Evolutionary conservation across 2,329 filamentous ascomycete genomes (phyloP).

Genomic region (Fusarium papillatum): DNA sequence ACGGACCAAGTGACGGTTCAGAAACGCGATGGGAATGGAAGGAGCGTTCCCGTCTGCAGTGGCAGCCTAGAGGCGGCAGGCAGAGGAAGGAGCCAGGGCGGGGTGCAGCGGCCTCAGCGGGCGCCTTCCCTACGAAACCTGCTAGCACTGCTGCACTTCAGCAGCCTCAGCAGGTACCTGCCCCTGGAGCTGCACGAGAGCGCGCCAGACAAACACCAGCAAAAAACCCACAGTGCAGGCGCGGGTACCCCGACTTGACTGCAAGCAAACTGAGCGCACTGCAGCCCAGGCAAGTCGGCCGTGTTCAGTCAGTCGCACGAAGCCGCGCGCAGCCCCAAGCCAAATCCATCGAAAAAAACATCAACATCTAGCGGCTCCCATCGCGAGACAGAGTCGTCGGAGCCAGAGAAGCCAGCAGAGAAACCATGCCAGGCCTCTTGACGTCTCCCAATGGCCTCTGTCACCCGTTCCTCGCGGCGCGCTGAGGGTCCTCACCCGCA

Average conservation of each 20-base stretch:
- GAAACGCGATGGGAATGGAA: background rate
- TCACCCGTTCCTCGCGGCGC: slow-evolving; percentile 65
- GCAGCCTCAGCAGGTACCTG: slow-evolving; percentile 15
- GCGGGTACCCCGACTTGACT: slow-evolving; percentile 23
- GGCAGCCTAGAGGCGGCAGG: background rate
- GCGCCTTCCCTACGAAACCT: slow-evolving; percentile 14
- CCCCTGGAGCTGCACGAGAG: slow-evolving; percentile 20
- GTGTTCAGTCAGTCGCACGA: slow-evolving; percentile 40
- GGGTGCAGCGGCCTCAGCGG: slow-evolving; percentile 19
- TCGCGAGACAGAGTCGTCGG: slow-evolving; percentile 42
- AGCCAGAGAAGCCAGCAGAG: slow-evolving; percentile 38
- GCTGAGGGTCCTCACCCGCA: slow-evolving; percentile 60
- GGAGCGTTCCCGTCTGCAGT: background rate
- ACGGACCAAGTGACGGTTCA: background rate
- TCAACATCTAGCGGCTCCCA: slow-evolving; percentile 43
- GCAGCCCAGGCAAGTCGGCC: slow-evolving; percentile 11
- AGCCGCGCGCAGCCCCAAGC: slow-evolving; percentile 33
- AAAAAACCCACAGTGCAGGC: slow-evolving; percentile 29
- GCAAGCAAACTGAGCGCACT: slow-evolving; percentile 20
- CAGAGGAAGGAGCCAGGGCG: background rate
- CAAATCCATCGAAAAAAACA: slow-evolving; percentile 45
- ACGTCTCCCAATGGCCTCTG: slow-evolving; percentile 62
- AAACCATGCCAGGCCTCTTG: slow-evolving; percentile 54
- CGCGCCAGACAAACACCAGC: slow-evolving; percentile 14
- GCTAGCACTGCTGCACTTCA: slow-evolving; percentile 19